These are phyloP conservation scores for Podaxis mareebaensis DNA, from an alignment of 768 basidiomycete genomes.

Conservation along the genomic window DNA sequence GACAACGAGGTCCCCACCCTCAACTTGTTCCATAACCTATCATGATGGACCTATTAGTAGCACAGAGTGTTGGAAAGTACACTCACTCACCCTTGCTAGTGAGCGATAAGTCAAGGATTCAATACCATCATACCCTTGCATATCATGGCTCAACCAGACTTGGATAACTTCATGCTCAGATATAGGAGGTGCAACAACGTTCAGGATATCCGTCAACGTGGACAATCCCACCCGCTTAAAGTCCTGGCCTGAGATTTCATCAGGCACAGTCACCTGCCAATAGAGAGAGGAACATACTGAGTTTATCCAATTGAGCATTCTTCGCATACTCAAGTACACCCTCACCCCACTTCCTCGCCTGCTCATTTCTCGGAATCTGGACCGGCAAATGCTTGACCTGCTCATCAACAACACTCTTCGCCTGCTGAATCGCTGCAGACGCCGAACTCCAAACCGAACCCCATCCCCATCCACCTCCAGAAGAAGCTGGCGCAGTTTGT, in stretches of 20 bases:
- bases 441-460: constrained; percentile 88
- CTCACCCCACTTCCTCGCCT: constrained; percentile 86
- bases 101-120: constrained; percentile 93
- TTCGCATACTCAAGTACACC: constrained; percentile 88
- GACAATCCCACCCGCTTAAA: constrained; percentile 86
- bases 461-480: constrained; percentile 70
- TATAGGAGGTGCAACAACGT: constrained; percentile 97
- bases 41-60: constrained; percentile 4
- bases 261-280: background rate
- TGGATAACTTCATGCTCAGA: constrained; percentile 98
- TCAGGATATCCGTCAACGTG: constrained; percentile 88
- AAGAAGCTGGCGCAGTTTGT: constrained; percentile 21
- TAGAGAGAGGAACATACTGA: constrained; percentile 52
- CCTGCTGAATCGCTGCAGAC: constrained; percentile 84
- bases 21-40: constrained; percentile 92
- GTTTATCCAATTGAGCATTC: constrained; percentile 84
- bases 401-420: constrained; percentile 86
- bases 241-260: constrained; percentile 66
- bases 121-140: constrained; percentile 95
- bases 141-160: constrained; percentile 94
- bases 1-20: constrained; percentile 88
- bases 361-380: constrained; percentile 59
- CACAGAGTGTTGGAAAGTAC: constrained; percentile 1
- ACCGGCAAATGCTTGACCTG: constrained; percentile 81
- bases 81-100: constrained; percentile 64